A percentile compares a stretch with the other conserved stretches of the same genome.
phyloP scores from a whole-genome alignment of 2,329 filamentous ascomycete species.

The Allantophomopsis cytisporea region DNA sequence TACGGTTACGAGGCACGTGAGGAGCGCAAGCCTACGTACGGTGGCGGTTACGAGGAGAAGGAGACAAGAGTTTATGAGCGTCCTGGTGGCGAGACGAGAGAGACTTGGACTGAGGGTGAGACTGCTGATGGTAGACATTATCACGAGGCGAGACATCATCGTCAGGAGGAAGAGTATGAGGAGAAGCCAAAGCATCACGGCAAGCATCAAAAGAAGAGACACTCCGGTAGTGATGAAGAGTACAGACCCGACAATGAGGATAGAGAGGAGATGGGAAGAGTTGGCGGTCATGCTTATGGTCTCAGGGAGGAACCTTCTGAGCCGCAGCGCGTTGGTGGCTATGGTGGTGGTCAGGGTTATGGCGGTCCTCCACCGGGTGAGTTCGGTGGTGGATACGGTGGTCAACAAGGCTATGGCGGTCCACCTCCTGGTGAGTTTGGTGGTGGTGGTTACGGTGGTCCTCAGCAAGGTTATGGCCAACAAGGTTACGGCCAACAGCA shows the following conservation, averaged over 20 bases:
- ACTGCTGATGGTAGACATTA: slow-evolving; percentile 9
- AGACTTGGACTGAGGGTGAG: slow-evolving; percentile 9
- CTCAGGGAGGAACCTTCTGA: slow-evolving; percentile 2
- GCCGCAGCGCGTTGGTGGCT: not conserved
- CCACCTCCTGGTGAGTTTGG: slow-evolving; percentile 7
- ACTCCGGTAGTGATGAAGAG: slow-evolving; percentile 10
- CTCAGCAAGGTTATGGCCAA: too few relatives aligned
- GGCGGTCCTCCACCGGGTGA: not conserved
- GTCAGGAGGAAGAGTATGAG: not conserved
- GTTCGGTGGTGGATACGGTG: slow-evolving; percentile 6
- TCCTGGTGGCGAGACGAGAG: slow-evolving; percentile 17
- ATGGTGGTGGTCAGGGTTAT: slow-evolving; percentile 4
- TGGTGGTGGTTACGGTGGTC: slow-evolving; percentile 6
- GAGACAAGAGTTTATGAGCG: slow-evolving; percentile 36
- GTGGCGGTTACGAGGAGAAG: slow-evolving; percentile 43
- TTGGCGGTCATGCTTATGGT: slow-evolving; percentile 2
- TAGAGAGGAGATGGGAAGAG: slow-evolving; percentile 3
- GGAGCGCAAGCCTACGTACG: slow-evolving; percentile 35
- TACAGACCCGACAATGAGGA: slow-evolving; percentile 1
- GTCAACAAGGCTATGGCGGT: slow-evolving; percentile 8
- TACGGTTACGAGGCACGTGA: slow-evolving; percentile 46
- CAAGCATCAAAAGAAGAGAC: slow-evolving; percentile 13
- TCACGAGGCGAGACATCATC: slow-evolving; percentile 4
- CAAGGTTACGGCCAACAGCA: too few relatives aligned
- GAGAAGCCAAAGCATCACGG: slow-evolving; percentile 7